Conservation (phyloP, 106 monocot genomes). For the Chionographis japonica region DNA sequence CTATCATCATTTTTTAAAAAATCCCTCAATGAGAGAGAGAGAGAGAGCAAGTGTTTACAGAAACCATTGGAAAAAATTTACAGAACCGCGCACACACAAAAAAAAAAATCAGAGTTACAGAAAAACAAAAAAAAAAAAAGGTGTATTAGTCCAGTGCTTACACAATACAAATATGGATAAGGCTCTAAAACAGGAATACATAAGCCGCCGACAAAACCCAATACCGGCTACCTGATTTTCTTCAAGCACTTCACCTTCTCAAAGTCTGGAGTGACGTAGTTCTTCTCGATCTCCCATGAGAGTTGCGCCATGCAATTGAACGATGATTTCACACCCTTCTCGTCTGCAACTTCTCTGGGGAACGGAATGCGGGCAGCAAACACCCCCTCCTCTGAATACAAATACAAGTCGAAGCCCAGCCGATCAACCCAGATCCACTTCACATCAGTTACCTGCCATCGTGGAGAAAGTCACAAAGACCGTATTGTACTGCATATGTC, state of each 20-base stretch:
- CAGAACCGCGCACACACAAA: too few relatives aligned
- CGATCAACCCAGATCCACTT: conserved; percentile 90
- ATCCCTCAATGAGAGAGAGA: too few relatives aligned
- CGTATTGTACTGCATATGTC: too few relatives aligned
- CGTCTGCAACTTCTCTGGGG: conserved; percentile 76
- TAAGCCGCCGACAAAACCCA: neutral
- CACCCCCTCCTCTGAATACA: conserved; percentile 38
- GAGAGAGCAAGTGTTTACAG: too few relatives aligned
- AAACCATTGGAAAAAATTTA: too few relatives aligned
- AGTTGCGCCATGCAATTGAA: conserved; percentile 93
- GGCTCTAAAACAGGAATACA: conserved; percentile 2
- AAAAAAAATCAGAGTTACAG: too few relatives aligned
- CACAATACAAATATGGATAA: neutral
- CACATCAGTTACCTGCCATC: conserved; percentile 52
- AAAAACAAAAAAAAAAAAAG: too few relatives aligned
- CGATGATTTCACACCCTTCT: conserved; percentile 84
- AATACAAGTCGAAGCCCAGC: conserved; percentile 76
- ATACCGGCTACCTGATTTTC: conserved; percentile 47
- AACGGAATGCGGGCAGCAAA: conserved; percentile 79
- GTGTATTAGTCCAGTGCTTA: too few relatives aligned
- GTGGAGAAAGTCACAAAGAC: neutral
- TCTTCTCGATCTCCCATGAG: conserved; percentile 96
- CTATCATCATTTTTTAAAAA: too few relatives aligned
- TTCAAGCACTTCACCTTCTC: conserved; percentile 62
- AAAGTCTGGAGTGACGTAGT: conserved; percentile 49